phyloP scores from a whole-genome alignment of 208 protist species.

The Acanthamoeba polyphaga region DNA sequence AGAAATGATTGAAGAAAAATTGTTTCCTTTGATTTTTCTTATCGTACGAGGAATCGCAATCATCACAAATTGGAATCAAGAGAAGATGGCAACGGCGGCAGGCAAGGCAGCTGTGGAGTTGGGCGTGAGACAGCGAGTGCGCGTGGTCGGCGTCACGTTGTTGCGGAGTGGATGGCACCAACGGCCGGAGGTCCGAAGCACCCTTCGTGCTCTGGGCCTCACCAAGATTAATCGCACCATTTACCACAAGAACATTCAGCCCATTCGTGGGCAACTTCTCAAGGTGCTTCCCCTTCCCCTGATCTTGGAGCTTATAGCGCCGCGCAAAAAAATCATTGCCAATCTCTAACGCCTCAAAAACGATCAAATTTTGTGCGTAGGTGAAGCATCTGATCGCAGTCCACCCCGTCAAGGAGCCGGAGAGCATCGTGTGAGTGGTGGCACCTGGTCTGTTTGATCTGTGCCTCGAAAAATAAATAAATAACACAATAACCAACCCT shows the following conservation, averaged over 20 bases:
- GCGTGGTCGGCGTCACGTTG: background rate
- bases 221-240: background rate
- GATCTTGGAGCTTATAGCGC: background rate
- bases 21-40: no score
- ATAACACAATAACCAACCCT: no score
- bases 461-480: no score
- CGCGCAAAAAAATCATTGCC: background rate
- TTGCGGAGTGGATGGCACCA: background rate
- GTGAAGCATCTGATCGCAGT: slow-evolving; percentile 15
- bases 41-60: no score
- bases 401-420: background rate
- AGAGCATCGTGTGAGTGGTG: no score
- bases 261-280: slow-evolving; percentile 38
- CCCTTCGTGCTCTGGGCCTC: background rate
- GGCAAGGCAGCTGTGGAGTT: background rate
- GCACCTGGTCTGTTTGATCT: no score
- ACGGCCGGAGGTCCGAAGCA: background rate
- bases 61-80: background rate
- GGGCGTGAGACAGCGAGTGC: background rate
- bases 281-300: background rate
- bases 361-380: background rate
- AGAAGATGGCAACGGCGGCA: background rate
- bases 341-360: background rate
- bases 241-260: slow-evolving; percentile 46
- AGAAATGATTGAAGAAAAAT: no score